Evolutionary conservation across 2,329 filamentous ascomycete genomes (phyloP), one percentile per base, ranked within the genome.

Genomic region (Aspergillus latus): DNA sequence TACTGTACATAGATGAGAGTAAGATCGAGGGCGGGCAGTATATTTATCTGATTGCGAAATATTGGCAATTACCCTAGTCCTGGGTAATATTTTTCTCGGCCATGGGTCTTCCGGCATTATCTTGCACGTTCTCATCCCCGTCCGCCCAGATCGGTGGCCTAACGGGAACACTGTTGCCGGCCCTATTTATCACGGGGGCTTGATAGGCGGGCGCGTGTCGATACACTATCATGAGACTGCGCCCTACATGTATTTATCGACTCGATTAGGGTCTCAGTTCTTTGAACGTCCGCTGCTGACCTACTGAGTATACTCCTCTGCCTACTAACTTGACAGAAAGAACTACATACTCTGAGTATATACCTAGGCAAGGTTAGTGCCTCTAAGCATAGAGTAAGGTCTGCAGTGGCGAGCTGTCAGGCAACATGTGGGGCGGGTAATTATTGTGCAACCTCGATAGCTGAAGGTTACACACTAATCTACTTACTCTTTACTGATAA

Each of bases 131-230:
- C 39, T 28, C 53, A 13, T 37, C 8, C 34, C 10, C 34, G 34
- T 10, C 57, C 45, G 40, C 57, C 55, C n/a, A 59, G 53, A 59
- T 59, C 53, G 49, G 53, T 54, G 44, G 45, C 53, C 52, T 37
- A 13, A 40, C 37, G 37, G 44, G 47, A 45, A 49, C 48, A 43
- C 37, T 39, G 48, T 37, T 48, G 43, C 56, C 52, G 15, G 28
- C 52, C 39, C 42, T 9, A 40, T 40, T 48, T 54, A 59, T 57
- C 57, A 56, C 29, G 48, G 29, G 29, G 37, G 34, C 21, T 43
- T 32, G 13, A 37, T 43, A 15, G 15, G 15, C 40, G 40, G 7
- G 26, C 30, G 44, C 44, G n/a, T 21, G 21, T 21, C 21, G 21
- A 21, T 21, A 21, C 21, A 21, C 21, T 21, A 21, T 21, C 21